phyloP scores from a whole-genome alignment of 306 rosid genomes.

The Quercus engelmannii region DNA sequence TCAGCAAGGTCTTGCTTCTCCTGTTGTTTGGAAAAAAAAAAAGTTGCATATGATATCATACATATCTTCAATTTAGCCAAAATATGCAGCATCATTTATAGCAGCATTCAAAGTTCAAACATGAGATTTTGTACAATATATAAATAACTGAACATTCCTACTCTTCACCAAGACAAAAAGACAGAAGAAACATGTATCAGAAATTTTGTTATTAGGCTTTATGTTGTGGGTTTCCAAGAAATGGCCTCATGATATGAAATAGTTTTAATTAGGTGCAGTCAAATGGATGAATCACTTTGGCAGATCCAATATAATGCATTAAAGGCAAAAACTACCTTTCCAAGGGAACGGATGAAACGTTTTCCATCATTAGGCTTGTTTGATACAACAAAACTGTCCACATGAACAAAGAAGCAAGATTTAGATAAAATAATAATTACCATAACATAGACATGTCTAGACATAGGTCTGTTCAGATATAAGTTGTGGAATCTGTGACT shows the following conservation, averaged over 20 bases:
- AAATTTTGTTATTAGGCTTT: background rate
- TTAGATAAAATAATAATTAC: background rate
- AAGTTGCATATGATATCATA: background rate
- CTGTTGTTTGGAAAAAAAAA: slow-evolving; percentile 32
- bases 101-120: background rate
- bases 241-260: background rate
- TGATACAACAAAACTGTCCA: slow-evolving; percentile 65
- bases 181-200: too few relatives aligned
- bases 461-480: background rate
- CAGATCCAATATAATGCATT: background rate
- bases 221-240: background rate
- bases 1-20: slow-evolving; percentile 92
- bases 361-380: slow-evolving; percentile 83
- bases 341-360: slow-evolving; percentile 68
- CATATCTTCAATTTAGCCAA: background rate
- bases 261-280: background rate
- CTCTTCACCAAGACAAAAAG: too few relatives aligned
- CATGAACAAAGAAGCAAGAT: slow-evolving; percentile 14
- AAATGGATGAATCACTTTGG: background rate
- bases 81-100: background rate
- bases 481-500: background rate
- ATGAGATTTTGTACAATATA: background rate
- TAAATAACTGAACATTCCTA: too few relatives aligned
- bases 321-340: slow-evolving; percentile 54
- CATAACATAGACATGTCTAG: background rate